Evolutionary conservation across 148 eudicot genomes (phyloP).

Genomic region (Rhododendron henanense): DNA sequence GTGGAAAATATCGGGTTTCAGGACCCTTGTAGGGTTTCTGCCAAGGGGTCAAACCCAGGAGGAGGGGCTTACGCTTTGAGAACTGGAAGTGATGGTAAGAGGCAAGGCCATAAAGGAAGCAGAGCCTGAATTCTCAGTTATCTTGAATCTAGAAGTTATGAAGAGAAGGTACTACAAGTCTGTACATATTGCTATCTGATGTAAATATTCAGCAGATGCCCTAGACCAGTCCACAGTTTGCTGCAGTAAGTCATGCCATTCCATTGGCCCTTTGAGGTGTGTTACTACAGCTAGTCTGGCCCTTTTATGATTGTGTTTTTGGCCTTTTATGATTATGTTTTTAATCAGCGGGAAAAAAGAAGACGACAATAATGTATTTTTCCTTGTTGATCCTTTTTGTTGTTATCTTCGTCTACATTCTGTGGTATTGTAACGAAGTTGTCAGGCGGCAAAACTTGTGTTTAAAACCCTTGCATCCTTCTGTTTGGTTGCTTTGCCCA

Average conservation of each 20-base stretch:
- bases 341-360: neutral
- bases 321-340: neutral
- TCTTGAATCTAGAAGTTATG: neutral
- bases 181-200: constrained; percentile 1
- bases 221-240: neutral
- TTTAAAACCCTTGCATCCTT: neutral
- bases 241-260: neutral
- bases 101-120: constrained; percentile 12
- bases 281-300: neutral
- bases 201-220: neutral
- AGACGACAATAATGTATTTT: neutral
- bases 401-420: neutral
- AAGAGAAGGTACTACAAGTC: neutral
- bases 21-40: constrained; percentile 25
- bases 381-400: neutral
- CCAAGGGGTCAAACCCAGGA: constrained; percentile 4
- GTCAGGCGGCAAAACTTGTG: neutral
- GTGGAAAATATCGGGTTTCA: constrained; percentile 44
- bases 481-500: constrained; percentile 5
- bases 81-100: constrained; percentile 2
- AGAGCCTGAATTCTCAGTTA: constrained; percentile 5
- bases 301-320: neutral
- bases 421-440: neutral
- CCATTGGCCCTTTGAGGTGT: neutral
- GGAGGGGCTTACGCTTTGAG: constrained; percentile 3